Percentiles rank a stretch among this genome's conserved stretches.
Evolutionary conservation across 345 rosid genomes (phyloP).

Genomic region (Melaleuca alternifolia): DNA sequence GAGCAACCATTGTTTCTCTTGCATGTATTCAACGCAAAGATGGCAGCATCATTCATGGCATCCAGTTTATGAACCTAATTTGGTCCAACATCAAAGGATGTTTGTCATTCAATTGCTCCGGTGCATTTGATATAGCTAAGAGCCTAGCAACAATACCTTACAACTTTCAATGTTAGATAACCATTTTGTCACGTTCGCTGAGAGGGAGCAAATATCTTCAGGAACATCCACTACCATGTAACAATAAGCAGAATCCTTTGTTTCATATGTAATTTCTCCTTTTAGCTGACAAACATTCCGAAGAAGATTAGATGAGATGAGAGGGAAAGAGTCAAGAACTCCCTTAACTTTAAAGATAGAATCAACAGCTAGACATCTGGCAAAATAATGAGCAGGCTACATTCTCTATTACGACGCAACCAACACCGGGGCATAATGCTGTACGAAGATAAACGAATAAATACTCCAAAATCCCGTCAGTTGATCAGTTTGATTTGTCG

Average conservation of each 20-base stretch:
- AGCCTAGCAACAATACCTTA: slow-evolving; percentile 34
- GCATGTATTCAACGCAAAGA: slow-evolving; percentile 26
- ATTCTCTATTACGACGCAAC: neutral
- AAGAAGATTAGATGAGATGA: slow-evolving; percentile 6
- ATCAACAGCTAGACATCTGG: neutral
- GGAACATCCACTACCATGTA: slow-evolving; percentile 52
- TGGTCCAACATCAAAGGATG: neutral
- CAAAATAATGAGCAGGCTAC: neutral
- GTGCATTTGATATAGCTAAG: neutral
- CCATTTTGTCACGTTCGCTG: slow-evolving; percentile 67
- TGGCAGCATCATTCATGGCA: slow-evolving; percentile 35
- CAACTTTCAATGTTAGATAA: slow-evolving; percentile 61
- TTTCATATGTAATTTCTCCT: slow-evolving; percentile 80
- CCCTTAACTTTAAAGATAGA: neutral
- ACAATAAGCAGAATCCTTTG: slow-evolving; percentile 75
- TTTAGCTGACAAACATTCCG: slow-evolving; percentile 33
- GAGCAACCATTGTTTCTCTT: slow-evolving; percentile 32
- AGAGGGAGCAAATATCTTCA: slow-evolving; percentile 47
- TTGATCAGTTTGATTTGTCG: neutral
- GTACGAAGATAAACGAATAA: neutral
- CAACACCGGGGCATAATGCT: neutral
- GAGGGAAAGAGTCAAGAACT: neutral
- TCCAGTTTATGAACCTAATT: slow-evolving; percentile 43
- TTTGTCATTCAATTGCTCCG: neutral
- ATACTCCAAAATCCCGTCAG: neutral